Conservation (phyloP, 805 yeast genomes). For the Ogataea dorogensis region DNA sequence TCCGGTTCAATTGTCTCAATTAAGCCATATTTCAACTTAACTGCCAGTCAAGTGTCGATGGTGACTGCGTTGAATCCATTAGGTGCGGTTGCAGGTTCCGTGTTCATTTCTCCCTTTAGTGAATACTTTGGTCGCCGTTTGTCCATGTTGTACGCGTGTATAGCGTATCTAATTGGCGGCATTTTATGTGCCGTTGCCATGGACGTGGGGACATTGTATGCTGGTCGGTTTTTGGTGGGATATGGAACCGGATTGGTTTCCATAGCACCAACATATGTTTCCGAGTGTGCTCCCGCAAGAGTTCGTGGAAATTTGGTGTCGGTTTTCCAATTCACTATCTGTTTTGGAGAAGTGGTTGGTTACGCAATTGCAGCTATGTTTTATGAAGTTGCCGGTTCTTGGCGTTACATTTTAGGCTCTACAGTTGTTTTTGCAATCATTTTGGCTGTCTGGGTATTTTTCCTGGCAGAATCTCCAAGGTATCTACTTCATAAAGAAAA, state of each 20-base stretch:
- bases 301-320: conserved; percentile 62
- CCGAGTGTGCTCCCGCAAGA: conserved; percentile 57
- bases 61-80: conserved; percentile 61
- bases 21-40: conserved; percentile 40
- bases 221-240: conserved; percentile 60
- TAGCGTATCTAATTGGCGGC: conserved; percentile 62
- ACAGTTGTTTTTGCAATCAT: conserved; percentile 56
- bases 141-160: conserved; percentile 54
- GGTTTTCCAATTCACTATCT: conserved; percentile 61
- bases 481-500: conserved; percentile 49
- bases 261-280: conserved; percentile 61
- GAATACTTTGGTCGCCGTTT: conserved; percentile 55
- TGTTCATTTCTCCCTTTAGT: conserved; percentile 57
- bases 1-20: conserved; percentile 60
- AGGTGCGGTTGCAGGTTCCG: conserved; percentile 64
- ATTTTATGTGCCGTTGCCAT: conserved; percentile 53
- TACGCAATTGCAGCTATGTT: conserved; percentile 64
- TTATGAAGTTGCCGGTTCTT: conserved; percentile 52
- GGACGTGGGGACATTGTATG: conserved; percentile 48
- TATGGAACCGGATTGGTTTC: conserved; percentile 67
- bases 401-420: conserved; percentile 70
- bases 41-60: conserved; percentile 46
- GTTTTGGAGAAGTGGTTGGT: conserved; percentile 65
- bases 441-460: conserved; percentile 48
- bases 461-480: conserved; percentile 63